Evolutionary conservation across 2,329 filamentous ascomycete genomes (phyloP).

Genomic region (Raffaelea ambrosiae): DNA sequence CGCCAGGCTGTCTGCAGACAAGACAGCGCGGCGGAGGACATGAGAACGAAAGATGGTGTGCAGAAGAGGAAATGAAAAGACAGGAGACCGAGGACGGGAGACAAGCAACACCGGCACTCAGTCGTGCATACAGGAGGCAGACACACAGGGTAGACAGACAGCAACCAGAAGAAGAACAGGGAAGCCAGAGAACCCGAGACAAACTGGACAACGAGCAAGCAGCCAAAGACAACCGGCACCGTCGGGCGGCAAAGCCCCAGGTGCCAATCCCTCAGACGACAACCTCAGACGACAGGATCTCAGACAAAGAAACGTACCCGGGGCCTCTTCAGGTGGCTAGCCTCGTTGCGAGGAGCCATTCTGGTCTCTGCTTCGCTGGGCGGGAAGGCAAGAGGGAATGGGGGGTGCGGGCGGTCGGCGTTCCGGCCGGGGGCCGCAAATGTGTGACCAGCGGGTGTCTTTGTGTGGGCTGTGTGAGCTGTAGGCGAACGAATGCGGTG

Average conservation of each 20-base stretch:
- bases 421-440: too few relatives aligned
- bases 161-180: neutral
- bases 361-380: neutral
- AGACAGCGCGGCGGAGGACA: neutral
- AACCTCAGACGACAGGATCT: neutral
- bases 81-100: neutral
- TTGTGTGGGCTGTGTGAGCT: neutral
- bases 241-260: neutral
- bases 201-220: neutral
- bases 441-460: neutral
- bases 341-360: constrained; percentile 15
- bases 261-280: too few relatives aligned
- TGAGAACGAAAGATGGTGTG: neutral
- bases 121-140: too few relatives aligned
- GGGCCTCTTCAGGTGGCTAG: constrained; percentile 20
- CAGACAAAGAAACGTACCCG: constrained; percentile 15
- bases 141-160: too few relatives aligned
- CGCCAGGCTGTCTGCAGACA: too few relatives aligned
- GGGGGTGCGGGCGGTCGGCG: too few relatives aligned
- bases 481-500: too few relatives aligned
- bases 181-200: too few relatives aligned
- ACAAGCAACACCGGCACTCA: too few relatives aligned
- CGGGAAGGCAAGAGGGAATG: neutral
- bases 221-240: neutral
- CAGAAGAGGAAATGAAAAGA: neutral